Evolutionary conservation across 1,284 basidiomycete genomes (phyloP).

Genomic region (Leccinum ponderosum): DNA sequence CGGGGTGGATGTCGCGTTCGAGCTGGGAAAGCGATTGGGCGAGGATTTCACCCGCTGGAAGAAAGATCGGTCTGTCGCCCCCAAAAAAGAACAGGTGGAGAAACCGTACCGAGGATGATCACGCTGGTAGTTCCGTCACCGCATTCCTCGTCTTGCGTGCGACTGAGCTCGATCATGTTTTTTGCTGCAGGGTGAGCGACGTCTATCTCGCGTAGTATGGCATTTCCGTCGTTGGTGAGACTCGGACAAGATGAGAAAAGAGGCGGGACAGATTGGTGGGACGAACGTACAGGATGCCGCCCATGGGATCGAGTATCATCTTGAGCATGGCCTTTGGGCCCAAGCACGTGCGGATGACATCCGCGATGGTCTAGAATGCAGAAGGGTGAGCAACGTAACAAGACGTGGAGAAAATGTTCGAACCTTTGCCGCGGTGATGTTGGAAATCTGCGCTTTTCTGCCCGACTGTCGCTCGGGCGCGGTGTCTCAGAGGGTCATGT

Average conservation of each 20-base stretch:
- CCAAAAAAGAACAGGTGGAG: background rate
- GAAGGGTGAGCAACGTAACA: background rate
- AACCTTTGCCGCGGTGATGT: slow-evolving; percentile 97
- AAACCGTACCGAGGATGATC: slow-evolving; percentile 82
- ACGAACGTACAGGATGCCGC: slow-evolving; percentile 82
- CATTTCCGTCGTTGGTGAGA: slow-evolving; percentile 97
- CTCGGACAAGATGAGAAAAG: slow-evolving; percentile 40
- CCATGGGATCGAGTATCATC: slow-evolving; percentile 99
- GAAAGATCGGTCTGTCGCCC: background rate
- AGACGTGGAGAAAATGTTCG: slow-evolving; percentile 17
- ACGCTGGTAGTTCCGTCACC: slow-evolving; percentile 98
- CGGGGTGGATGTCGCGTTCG: slow-evolving; percentile 96
- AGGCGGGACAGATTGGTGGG: slow-evolving; percentile 1
- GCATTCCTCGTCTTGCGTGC: slow-evolving; percentile 98
- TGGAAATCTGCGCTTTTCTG: slow-evolving; percentile 94
- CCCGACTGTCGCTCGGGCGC: slow-evolving; percentile 93
- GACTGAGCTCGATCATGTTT: slow-evolving; percentile 98
- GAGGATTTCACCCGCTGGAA: slow-evolving; percentile 94
- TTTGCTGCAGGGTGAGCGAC: slow-evolving; percentile 98
- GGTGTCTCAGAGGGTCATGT: slow-evolving; percentile 58
- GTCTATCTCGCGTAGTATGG: slow-evolving; percentile 96
- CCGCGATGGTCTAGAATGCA: slow-evolving; percentile 83
- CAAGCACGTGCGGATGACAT: slow-evolving; percentile 98
- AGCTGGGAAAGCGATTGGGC: slow-evolving; percentile 92
- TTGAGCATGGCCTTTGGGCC: slow-evolving; percentile 99